Evolutionary conservation across 2,329 filamentous ascomycete species (phyloP).

Genomic region (Neonectria magnoliae): DNA sequence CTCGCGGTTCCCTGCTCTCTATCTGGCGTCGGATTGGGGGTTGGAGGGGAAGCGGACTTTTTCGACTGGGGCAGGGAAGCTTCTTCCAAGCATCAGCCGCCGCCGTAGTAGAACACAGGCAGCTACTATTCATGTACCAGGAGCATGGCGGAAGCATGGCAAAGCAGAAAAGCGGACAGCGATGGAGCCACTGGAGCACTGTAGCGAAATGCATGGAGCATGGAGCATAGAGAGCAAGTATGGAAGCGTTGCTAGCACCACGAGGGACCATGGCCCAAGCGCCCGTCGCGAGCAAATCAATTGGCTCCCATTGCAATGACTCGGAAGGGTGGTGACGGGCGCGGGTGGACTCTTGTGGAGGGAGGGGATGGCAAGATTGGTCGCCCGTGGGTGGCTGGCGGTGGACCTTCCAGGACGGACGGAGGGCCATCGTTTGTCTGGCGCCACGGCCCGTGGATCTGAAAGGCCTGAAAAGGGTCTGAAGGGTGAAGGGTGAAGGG

Average conservation of each 20-base stretch:
- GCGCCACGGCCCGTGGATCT: conserved; percentile 18
- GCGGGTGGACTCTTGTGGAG: conserved; percentile 22
- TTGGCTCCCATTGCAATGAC: conserved; percentile 46
- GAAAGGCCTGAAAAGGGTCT: conserved; percentile 9
- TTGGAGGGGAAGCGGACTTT: conserved; percentile 14
- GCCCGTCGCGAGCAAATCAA: conserved; percentile 41
- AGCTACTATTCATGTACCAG: neutral
- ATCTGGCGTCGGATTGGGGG: conserved; percentile 29
- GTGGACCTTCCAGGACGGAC: conserved; percentile 33
- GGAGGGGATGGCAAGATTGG: no score
- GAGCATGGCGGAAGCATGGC: neutral
- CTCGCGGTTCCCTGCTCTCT: conserved; percentile 29
- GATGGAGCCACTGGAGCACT: no score
- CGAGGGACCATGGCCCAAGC: conserved; percentile 38
- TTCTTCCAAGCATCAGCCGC: conserved; percentile 32
- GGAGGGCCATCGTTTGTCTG: conserved; percentile 27
- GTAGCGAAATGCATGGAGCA: neutral
- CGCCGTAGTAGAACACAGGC: conserved; percentile 29
- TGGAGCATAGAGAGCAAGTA: conserved; percentile 8
- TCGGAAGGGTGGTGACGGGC: conserved; percentile 38
- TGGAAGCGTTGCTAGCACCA: conserved; percentile 36
- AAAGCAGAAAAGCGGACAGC: no score
- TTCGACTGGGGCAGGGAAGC: conserved; percentile 31
- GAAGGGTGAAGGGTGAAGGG: neutral
- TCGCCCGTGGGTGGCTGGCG: conserved; percentile 18